Base-by-base conservation (phyloP, 1,284 basidiomycete genomes). In the Cryptococcus sp. region DNA sequence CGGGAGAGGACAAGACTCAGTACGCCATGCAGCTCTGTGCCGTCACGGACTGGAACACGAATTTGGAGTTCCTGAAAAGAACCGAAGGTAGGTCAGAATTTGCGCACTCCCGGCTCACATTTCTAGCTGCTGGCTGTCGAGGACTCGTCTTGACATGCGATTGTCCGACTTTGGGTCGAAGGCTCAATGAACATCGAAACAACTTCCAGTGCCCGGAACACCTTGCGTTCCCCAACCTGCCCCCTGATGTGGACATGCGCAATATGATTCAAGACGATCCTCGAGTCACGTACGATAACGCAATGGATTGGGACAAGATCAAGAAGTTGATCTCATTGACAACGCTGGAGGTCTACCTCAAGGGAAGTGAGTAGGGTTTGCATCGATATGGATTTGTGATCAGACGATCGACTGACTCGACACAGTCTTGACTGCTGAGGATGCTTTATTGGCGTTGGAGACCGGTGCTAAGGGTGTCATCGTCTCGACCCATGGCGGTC, bases 401-500 rank as follows among this genome's bases (percentile, higher is more conserved):
- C 7, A 3, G 41, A 7, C 41, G 41, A 17, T 43, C 20, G 41
- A 20, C 41, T 43, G 41, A 43, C 41, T 25, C 25, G 25, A 25
- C 25, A 25, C 25, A 25, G 25, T 25, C 6, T 25, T 25, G 63
- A 76, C 75, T 60, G 81, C 77, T 0, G 58, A 88, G 81, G 89
- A 91, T 67, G 88, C 89, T 1, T 83, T 86, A 65, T 83, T 82
- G 58, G 87, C 87, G 0, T 68, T 89, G 10, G 84, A 86, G 22
- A 69, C 82, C 19, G 84, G 85, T 1, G 81, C 85, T 8, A 84
- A 91, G 61, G 90, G 86, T 2, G 88, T 92, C 61, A 76, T 91
- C 35, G 87, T 92, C 11, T 88, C 86, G 5, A 92, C 91, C 69
- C 90, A 92, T 67, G 90, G 88, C 30, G 90, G 88, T 1, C 82